Evolutionary conservation across 192 early-diverging fungal species (phyloP), one percentile per base, ranked within the genome.

Genomic region (Podila epigama): DNA sequence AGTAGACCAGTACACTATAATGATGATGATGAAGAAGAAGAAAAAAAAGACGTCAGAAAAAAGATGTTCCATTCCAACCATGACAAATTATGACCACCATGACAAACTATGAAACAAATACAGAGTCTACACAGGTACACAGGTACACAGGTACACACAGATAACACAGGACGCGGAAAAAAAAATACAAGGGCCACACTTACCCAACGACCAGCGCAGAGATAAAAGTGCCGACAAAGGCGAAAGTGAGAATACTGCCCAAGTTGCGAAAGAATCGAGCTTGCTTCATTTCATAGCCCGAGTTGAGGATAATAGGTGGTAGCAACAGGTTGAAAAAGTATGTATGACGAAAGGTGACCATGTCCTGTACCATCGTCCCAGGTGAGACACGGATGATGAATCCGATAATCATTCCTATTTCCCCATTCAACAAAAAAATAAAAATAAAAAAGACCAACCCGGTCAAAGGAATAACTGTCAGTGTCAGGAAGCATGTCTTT

Each of bases 301-400:
- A 97, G 73, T 97, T 95, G 20, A 99, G 84, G 70, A 99, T 98
- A 64, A 99, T 98, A 4, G 97, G 97, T 20, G 97, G 97, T 56
- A 99, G 87, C 8, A 99, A 70, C 63, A 99, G 79, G 78, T 97
- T 99, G 87, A 99, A 99, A 68, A 99, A 99, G 53, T 95, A 92
- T 0, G 89, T 89, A 70, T 91, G 89, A 63, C 96, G 90, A 69
- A 98, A 97, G n/a, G 91, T 91, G 25, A 98, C 92, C 84, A 95
- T 92, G 37, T 91, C 81, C 65, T 90, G 89, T 40, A 96, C 82
- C 52, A 85, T 81, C 22, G 72, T 53, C 9, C 85, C 88, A 11
- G 89, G 86, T 0, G 84, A 68, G 2, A 89, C 39, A 20, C 89
- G 83, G 52, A 92, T 87, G 9, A 88, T 67, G 35, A 92, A 70